Evolutionary conservation across 2,329 filamentous ascomycete species (phyloP).

Genomic region (Dothistroma septosporum): DNA sequence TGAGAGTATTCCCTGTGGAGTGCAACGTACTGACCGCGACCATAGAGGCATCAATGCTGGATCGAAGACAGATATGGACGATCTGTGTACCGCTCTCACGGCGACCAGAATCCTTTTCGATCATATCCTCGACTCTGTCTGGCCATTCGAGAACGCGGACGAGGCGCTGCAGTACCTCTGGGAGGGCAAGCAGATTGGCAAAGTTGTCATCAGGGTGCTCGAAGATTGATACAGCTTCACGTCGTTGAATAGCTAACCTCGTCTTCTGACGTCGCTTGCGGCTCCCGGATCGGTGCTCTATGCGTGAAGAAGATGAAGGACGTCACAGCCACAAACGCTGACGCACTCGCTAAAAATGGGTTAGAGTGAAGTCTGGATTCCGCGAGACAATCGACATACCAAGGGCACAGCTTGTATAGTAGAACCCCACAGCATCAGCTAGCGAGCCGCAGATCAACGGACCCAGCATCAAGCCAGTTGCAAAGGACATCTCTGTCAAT

Average conservation of each 20-base stretch:
- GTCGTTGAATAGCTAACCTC: background rate
- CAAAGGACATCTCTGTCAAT: slow-evolving; percentile 19
- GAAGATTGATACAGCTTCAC: background rate
- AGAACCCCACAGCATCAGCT: slow-evolving; percentile 16
- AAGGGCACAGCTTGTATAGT: slow-evolving; percentile 14
- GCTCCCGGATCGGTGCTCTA: slow-evolving; percentile 7
- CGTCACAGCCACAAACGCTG: slow-evolving; percentile 7
- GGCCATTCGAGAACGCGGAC: slow-evolving; percentile 33
- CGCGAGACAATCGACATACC: slow-evolving; percentile 8
- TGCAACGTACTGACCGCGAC: slow-evolving; percentile 2
- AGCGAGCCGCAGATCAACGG: slow-evolving; percentile 17
- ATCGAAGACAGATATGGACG: slow-evolving; percentile 43
- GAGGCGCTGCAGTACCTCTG: slow-evolving; percentile 30
- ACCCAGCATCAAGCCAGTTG: slow-evolving; percentile 16
- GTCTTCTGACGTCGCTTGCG: background rate
- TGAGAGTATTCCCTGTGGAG: background rate
- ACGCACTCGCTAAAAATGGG: slow-evolving; percentile 1
- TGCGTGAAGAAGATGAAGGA: slow-evolving; percentile 20
- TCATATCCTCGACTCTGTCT: slow-evolving; percentile 37
- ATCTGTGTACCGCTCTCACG: slow-evolving; percentile 38
- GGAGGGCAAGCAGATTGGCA: slow-evolving; percentile 31
- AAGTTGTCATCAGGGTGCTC: slow-evolving; percentile 22
- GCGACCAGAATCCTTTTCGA: slow-evolving; percentile 36
- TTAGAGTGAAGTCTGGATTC: background rate
- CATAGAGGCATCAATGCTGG: slow-evolving; percentile 20